These are phyloP conservation scores for Phanerochaete sordida DNA, from an alignment of 768 basidiomycete species.

Conservation along the genomic window DNA sequence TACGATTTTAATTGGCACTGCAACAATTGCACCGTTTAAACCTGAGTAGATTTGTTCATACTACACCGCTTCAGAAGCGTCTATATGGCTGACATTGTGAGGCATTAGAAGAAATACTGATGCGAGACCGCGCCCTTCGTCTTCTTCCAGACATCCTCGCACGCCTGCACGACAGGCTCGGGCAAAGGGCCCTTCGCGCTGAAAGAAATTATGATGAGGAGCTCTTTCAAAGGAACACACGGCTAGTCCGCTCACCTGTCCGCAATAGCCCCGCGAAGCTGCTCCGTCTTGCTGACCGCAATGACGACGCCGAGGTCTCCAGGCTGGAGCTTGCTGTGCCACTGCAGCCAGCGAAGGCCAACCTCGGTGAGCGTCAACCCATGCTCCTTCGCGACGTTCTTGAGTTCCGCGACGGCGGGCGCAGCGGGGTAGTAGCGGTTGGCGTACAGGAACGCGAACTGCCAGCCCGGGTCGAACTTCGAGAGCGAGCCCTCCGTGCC, in stretches of 20 bases:
- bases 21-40: too few species aligned
- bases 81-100: too few species aligned
- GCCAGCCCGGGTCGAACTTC: conserved; percentile 18
- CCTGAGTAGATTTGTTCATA: too few species aligned
- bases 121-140: not conserved
- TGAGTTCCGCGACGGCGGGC: conserved; percentile 9
- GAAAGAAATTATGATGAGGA: too few species aligned
- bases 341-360: conserved; percentile 57
- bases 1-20: too few species aligned
- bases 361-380: conserved; percentile 48
- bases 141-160: conserved; percentile 45
- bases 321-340: conserved; percentile 45
- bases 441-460: conserved; percentile 14
- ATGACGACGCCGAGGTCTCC: conserved; percentile 43
- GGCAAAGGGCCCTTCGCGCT: conserved; percentile 44
- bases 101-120: conserved; percentile 4
- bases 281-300: conserved; percentile 42
- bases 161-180: conserved; percentile 43
- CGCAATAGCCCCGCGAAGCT: conserved; percentile 41
- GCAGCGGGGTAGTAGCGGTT: not conserved
- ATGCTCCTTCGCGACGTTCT: conserved; percentile 36
- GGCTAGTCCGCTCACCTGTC: conserved; percentile 26
- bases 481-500: too few species aligned
- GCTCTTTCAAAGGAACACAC: not conserved
- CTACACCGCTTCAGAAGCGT: too few species aligned